Conservation (phyloP, 306 rosid species). For the Styphnolobium japonicum region DNA sequence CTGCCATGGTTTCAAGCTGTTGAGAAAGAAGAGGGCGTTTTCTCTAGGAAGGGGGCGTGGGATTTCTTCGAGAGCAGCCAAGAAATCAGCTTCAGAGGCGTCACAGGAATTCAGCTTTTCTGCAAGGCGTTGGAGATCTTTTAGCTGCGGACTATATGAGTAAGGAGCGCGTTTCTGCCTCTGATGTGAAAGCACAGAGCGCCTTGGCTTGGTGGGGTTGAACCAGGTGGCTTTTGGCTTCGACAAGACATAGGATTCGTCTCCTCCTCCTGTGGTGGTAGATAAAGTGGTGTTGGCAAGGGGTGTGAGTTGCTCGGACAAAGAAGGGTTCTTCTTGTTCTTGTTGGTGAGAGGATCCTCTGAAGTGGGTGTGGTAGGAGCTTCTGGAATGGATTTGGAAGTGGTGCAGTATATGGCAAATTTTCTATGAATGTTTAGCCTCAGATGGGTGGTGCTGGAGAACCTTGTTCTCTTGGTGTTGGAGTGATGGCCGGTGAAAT, state of each 20-base stretch:
- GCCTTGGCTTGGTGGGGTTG: constrained; percentile 78
- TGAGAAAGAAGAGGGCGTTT: constrained; percentile 76
- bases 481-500: constrained; percentile 38
- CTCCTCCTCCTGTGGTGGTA: constrained; percentile 9
- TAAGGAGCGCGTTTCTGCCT: constrained; percentile 64
- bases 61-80: constrained; percentile 52
- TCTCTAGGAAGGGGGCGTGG: constrained; percentile 65
- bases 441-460: constrained; percentile 33
- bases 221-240: constrained; percentile 89
- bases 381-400: constrained; percentile 43
- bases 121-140: constrained; percentile 58
- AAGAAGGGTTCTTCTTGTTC: constrained; percentile 41
- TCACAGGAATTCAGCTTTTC: constrained; percentile 56
- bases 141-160: constrained; percentile 57
- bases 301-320: constrained; percentile 82
- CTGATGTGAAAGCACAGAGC: constrained; percentile 60
- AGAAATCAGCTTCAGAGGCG: constrained; percentile 49
- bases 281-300: constrained; percentile 61
- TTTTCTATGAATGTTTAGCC: constrained; percentile 26
- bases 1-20: constrained; percentile 87
- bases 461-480: constrained; percentile 54
- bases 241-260: constrained; percentile 43
- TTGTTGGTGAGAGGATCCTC: constrained; percentile 23
- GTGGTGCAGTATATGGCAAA: constrained; percentile 35
- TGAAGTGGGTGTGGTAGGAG: constrained; percentile 33